Evolutionary conservation across 2,329 filamentous ascomycete species (phyloP).

Genomic region (Colletotrichum destructivum): DNA sequence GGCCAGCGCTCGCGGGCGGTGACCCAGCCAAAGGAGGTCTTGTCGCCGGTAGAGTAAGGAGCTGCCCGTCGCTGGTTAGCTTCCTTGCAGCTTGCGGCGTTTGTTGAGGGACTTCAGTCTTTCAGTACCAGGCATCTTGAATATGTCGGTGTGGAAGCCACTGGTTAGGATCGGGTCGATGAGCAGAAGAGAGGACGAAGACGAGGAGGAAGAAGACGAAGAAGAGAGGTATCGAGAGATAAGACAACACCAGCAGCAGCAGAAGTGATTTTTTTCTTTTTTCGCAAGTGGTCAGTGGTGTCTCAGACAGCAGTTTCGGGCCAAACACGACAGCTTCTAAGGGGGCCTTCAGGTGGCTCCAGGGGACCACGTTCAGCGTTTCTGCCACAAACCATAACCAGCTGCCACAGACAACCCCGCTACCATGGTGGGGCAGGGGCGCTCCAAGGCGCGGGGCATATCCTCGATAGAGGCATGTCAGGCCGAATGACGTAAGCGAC

Average conservation of each 20-base stretch:
- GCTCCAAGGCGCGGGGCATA: conserved; percentile 26
- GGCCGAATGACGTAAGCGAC: conserved; percentile 27
- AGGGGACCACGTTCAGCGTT: conserved; percentile 1
- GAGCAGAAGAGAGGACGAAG: too few relatives aligned
- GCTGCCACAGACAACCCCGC: conserved; percentile 1
- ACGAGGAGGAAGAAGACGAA: background rate
- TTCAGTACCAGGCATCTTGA: conserved; percentile 36
- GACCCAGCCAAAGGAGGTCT: conserved; percentile 86
- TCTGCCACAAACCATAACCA: conserved; percentile 31
- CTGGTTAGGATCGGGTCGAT: too few relatives aligned
- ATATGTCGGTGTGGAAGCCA: background rate
- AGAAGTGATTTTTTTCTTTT: background rate
- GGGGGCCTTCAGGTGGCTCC: background rate
- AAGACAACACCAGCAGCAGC: background rate
- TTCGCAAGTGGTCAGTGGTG: conserved; percentile 10
- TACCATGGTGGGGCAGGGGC: conserved; percentile 33
- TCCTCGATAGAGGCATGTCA: conserved; percentile 23
- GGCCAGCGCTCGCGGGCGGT: conserved; percentile 94
- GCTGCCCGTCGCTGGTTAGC: conserved; percentile 63
- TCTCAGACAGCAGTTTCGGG: conserved; percentile 12
- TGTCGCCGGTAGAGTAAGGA: conserved; percentile 84
- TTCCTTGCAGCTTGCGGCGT: conserved; percentile 1
- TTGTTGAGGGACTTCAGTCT: background rate
- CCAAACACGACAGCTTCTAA: background rate
- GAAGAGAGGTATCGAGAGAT: background rate